These are phyloP conservation scores for Trichosporon ovoides DNA, from an alignment of 1,284 basidiomycete species.

Conservation along the genomic window DNA sequence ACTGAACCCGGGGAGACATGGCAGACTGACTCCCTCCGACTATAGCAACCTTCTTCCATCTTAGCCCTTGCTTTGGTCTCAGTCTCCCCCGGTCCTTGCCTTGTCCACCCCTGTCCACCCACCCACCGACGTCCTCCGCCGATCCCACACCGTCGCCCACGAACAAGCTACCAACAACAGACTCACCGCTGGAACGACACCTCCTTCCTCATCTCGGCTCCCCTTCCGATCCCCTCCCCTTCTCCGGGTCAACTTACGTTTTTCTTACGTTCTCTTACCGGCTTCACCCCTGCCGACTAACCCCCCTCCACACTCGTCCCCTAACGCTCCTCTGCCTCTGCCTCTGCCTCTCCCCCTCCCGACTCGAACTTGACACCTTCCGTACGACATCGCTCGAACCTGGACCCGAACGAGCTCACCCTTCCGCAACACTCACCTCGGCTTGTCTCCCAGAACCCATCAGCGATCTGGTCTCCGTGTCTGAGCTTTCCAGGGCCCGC, in stretches of 20 bases:
- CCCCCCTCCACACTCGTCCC: too few species aligned
- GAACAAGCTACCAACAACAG: too few species aligned
- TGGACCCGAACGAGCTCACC: not conserved
- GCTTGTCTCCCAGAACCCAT: not conserved
- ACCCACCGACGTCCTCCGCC: too few species aligned
- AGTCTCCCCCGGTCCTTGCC: too few species aligned
- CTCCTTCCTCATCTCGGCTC: not conserved
- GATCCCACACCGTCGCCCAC: too few species aligned
- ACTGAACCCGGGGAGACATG: too few species aligned
- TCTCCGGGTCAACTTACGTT: not conserved
- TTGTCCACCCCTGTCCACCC: too few species aligned
- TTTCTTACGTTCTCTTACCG: not conserved
- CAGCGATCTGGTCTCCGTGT: not conserved
- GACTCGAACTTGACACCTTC: not conserved
- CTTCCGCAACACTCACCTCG: not conserved
- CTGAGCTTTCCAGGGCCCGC: not conserved
- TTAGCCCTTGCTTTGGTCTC: too few species aligned
- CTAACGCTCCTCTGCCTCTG: not conserved
- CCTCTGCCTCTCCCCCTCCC: not conserved
- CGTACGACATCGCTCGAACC: not conserved
- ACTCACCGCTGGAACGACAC: not conserved
- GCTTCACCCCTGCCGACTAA: not conserved
- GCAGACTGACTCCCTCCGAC: too few species aligned
- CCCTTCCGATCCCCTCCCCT: not conserved
- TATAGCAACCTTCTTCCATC: too few species aligned